Percentiles rank a stretch among this genome's conserved stretches.
Conservation (phyloP, 2,329 filamentous ascomycete species). For the Cladosporium austrohemisphaericum region DNA sequence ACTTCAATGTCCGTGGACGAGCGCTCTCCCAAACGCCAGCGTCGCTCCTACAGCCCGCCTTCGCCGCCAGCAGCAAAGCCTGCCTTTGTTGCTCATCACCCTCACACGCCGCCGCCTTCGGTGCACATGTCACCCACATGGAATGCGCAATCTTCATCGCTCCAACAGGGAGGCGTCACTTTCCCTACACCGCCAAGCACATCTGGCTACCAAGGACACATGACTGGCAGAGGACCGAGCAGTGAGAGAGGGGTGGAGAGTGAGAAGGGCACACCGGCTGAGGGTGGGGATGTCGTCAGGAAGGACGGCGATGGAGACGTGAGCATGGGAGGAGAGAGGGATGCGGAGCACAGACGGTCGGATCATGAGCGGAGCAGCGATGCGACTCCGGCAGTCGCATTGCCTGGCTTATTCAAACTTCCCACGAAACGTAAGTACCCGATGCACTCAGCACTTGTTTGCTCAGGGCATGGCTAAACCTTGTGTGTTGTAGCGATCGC, state of each 20-base stretch:
- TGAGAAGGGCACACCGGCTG: slow-evolving; percentile 25
- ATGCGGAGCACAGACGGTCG: slow-evolving; percentile 40
- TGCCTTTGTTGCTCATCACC: slow-evolving; percentile 32
- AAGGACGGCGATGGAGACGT: slow-evolving; percentile 42
- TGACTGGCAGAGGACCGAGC: slow-evolving; percentile 21
- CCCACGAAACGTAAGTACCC: slow-evolving; percentile 31
- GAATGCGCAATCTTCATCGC: slow-evolving; percentile 29
- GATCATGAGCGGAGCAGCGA: slow-evolving; percentile 42
- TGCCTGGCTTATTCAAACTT: slow-evolving; percentile 26
- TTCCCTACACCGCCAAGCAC: slow-evolving; percentile 43
- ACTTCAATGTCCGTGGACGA: slow-evolving; percentile 32
- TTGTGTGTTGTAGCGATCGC: slow-evolving; percentile 36
- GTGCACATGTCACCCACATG: slow-evolving; percentile 47
- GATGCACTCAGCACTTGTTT: slow-evolving; percentile 21
- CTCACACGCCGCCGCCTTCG: slow-evolving; percentile 47
- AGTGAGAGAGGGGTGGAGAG: slow-evolving; percentile 27
- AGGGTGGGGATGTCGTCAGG: slow-evolving; percentile 22
- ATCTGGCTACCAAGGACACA: slow-evolving; percentile 30
- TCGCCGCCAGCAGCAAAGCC: slow-evolving; percentile 42
- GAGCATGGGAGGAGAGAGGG: slow-evolving; percentile 34
- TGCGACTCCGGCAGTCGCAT: slow-evolving; percentile 9
- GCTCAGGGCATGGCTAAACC: slow-evolving; percentile 35
- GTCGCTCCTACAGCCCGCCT: slow-evolving; percentile 44
- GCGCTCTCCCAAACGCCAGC: slow-evolving; percentile 35
- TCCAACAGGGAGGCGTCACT: slow-evolving; percentile 22